Evolutionary conservation across 306 rosid genomes (phyloP).

Genomic region (Corylus avellana): DNA sequence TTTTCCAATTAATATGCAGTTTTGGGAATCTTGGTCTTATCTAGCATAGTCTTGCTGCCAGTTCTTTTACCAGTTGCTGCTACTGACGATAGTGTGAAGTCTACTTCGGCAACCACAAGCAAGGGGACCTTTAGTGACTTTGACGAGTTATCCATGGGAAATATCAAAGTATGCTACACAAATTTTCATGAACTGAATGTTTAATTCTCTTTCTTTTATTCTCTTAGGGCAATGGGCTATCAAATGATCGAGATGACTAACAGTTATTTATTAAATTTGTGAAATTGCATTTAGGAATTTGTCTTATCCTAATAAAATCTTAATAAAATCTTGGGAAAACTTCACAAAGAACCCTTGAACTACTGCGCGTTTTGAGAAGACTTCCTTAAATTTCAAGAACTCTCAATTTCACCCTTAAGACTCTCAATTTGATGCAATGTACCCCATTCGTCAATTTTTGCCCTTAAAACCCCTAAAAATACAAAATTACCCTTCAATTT

Average conservation of each 20-base stretch:
- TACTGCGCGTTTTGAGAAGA: too few species aligned
- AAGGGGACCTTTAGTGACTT: constrained; percentile 59
- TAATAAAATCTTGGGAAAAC: too few species aligned
- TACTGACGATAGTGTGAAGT: constrained; percentile 45
- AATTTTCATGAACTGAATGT: not conserved
- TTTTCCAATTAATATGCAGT: constrained; percentile 44
- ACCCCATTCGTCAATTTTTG: too few species aligned
- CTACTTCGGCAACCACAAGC: constrained; percentile 35
- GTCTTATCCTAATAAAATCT: not conserved
- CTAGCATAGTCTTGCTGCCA: constrained; percentile 76
- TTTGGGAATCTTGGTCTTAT: constrained; percentile 62
- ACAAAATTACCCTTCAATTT: too few species aligned
- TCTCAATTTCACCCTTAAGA: too few species aligned
- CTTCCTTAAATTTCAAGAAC: too few species aligned
- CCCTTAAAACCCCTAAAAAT: too few species aligned
- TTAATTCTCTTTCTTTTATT: not conserved
- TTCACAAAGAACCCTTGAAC: too few species aligned
- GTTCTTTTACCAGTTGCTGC: constrained; percentile 74
- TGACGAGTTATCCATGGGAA: constrained; percentile 78
- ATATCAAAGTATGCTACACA: constrained; percentile 49
- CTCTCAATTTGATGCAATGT: too few species aligned
- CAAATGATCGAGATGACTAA: not conserved
- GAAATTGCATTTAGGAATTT: not conserved
- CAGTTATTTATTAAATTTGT: not conserved
- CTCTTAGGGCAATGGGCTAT: not conserved